Evolutionary conservation across 768 basidiomycete species (phyloP), one percentile per base, ranked within the genome.

Genomic region (Artomyces pyxidatus): DNA sequence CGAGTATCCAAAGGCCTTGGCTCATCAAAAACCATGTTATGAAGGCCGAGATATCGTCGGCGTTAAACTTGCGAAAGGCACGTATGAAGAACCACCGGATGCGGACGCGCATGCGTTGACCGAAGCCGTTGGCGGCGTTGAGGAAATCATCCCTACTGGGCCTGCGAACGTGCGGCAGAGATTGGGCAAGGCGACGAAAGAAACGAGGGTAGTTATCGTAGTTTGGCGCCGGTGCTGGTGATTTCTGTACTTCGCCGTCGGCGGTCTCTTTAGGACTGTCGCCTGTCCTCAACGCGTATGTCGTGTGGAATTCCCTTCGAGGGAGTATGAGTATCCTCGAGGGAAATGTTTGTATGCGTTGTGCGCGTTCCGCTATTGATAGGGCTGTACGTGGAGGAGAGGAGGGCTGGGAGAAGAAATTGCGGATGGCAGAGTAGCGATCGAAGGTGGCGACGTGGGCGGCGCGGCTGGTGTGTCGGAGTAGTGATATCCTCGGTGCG

Each of bases 21-120:
- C 94, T 94, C 73, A 97, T 83, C 44, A 99, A 69, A 56, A 96
- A 92, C 88, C 92, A 94, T 45, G 89, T 93, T 28, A 95, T 68
- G 67, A 99, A 97, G 1, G 94, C 95, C 37, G 91, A 94, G 47
- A 95, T 88, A 63, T 99, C 96, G 64, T 99, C 96, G 44, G 89
- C 85, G 57, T 96, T 93, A 68, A 94, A 99, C 60, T 80, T 84
- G 41, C 95, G 80, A 69, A 96, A 99, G 4, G 89, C 91, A 53
- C 89, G 76, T 58, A 98, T 94, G 10, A 91, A 91, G 56, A 93
- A 87, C 96, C 96, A 99, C 63, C 92, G 92, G 71, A 97, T 90
- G n/a, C 91, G 79, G 57, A 98, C 87, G 19, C 84, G 77, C 21
- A 86, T 65, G 3, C 96, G 81, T 56, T 95, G 79, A 83, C 92